Conservation (phyloP, 768 basidiomycete species). For the Hortiboletus campestris region DNA sequence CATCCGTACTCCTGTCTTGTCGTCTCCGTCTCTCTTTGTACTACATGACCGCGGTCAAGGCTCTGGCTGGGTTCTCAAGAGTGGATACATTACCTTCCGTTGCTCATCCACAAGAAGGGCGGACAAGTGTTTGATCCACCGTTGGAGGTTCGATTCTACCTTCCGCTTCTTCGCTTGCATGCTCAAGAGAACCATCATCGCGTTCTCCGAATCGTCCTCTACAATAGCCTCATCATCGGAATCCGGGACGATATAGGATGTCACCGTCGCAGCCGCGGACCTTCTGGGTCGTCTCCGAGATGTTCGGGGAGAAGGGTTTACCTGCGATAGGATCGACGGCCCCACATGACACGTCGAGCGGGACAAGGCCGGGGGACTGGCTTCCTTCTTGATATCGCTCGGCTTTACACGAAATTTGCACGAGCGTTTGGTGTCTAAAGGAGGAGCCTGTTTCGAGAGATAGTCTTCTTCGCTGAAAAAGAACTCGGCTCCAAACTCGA, state of each 20-base stretch:
- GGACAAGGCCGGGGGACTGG: slow-evolving; percentile 31
- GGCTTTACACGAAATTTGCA: slow-evolving; percentile 25
- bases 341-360: slow-evolving; percentile 20
- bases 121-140: slow-evolving; percentile 68
- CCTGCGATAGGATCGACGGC: slow-evolving; percentile 10
- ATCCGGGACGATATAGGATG: slow-evolving; percentile 64
- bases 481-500: slow-evolving; percentile 66
- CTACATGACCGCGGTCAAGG: slow-evolving; percentile 34
- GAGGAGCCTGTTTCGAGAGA: slow-evolving; percentile 36
- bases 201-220: slow-evolving; percentile 37
- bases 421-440: slow-evolving; percentile 22
- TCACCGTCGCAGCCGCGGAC: slow-evolving; percentile 47
- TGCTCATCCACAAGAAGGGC: slow-evolving; percentile 63
- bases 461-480: slow-evolving; percentile 72
- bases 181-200: slow-evolving; percentile 29
- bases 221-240: slow-evolving; percentile 66
- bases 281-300: slow-evolving; percentile 59
- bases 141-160: slow-evolving; percentile 48
- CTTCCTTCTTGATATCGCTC: slow-evolving; percentile 43
- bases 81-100: slow-evolving; percentile 51
- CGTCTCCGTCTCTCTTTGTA: slow-evolving; percentile 62
- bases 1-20: slow-evolving; percentile 45
- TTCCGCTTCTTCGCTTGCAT: slow-evolving; percentile 37
- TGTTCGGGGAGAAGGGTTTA: slow-evolving; percentile 23
- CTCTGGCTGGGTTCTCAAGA: background rate